phyloP scores from a whole-genome alignment of 2,329 filamentous ascomycete species.

The Epichloe sibirici region DNA sequence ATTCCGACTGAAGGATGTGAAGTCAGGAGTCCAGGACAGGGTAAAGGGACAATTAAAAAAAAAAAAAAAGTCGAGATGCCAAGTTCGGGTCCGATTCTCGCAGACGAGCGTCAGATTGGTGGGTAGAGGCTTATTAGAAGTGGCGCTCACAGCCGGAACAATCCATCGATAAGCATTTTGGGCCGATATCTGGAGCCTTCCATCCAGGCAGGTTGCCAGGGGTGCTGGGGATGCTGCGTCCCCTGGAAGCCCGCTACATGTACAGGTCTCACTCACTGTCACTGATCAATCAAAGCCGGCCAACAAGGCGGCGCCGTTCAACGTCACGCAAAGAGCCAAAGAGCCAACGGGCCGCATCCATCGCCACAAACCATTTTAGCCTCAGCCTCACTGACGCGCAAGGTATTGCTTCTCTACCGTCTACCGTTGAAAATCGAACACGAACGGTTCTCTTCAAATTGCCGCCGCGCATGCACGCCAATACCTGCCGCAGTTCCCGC shows the following conservation, averaged over 20 bases:
- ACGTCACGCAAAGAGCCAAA: conserved; percentile 1
- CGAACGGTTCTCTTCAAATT: neutral
- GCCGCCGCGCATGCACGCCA: conserved; percentile 5
- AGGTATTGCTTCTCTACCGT: neutral
- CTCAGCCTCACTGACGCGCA: neutral
- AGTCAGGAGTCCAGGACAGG: neutral
- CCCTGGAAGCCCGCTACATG: neutral
- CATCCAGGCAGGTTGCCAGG: neutral
- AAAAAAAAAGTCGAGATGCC: neutral
- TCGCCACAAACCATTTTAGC: neutral
- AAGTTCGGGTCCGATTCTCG: neutral
- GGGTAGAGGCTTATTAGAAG: no score
- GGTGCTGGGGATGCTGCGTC: neutral
- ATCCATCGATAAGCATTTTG: neutral
- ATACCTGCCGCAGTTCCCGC: conserved; percentile 14
- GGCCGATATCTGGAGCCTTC: no score
- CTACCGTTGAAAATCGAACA: neutral
- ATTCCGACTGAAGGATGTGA: conserved; percentile 17
- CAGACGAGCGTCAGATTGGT: neutral
- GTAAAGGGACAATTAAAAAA: neutral
- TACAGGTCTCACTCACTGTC: no score
- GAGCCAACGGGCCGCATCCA: neutral
- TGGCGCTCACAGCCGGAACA: neutral
- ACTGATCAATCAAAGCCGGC: neutral
- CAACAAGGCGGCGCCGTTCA: neutral